Evolutionary conservation across 108 stramenopile species (phyloP), one percentile per base, ranked within the genome.

Genomic region (Skeletonema tropicum): DNA sequence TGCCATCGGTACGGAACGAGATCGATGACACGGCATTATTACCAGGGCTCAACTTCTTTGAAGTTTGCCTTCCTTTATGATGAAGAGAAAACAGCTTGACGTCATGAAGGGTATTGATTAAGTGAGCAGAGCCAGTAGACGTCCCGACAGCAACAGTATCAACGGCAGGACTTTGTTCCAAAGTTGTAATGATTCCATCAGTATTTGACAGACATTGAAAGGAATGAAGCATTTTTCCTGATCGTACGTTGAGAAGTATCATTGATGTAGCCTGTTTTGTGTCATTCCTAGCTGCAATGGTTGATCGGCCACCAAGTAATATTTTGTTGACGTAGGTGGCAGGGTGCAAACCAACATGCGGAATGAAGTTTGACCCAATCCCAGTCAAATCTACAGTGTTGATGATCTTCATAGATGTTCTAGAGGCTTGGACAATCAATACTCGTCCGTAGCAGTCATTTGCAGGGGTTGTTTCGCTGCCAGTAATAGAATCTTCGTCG

Each of bases 251-350:
- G 52, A 93, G 57, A n/a, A 95, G 76, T 39, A 88, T 33, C 86
- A 95, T 65, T 8, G 90, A 86, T 23, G 77, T 21, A 32, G 60
- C 33, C 13, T 29, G n/a, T n/a, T 55, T 23, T 35, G 46, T 57
- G 30, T 62, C 75, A 45, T 75, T 64, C n/a, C 45, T 23, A 19
- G 74, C 68, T n/a, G 70, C 66, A 26, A 63, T 67, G 36, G 69
- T 57, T 57, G 67, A 73, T 30, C 73, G 70, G 17, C 91, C 90
- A 65, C 82, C 91, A 55, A 93, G 48, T 6, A 95, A 49, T 60
- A 95, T 92, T 71, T 95, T 95, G 83, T 95, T 95, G 46, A 95
- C 83, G 76, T 95, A 95, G 19, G 94, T 91, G 19, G 90, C 83
- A 32, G 94, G 94, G 76, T 95, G 94, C 17, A 91, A 69, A 13